Evolutionary conservation across 2,329 filamentous ascomycete genomes (phyloP), one percentile per base, ranked within the genome.

Genomic region (Fusarium lateritium): DNA sequence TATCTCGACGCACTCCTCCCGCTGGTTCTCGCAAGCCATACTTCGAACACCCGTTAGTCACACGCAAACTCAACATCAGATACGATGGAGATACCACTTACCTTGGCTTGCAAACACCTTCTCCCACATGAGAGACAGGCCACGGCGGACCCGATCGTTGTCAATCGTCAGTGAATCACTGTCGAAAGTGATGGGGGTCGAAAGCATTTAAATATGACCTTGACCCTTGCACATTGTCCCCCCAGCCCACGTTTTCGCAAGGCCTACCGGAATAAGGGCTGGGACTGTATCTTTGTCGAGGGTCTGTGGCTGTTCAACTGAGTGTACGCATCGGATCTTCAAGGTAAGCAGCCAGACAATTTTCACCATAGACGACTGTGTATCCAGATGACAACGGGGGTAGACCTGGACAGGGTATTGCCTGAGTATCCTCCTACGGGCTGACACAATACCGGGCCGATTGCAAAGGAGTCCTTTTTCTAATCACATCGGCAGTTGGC

Each of bases 201-300:
- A 47, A 40, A 22, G 54, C 51, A 65, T 70, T 70, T 70, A 70
- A 70, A 70, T 70, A 70, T 68, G 54, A 65, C 54, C 44, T 68
- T 68, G 22, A 52, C 45, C 31, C 46, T 70, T 43, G 33, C 67
- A 68, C 67, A 68, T 47, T 65, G 63, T 70, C 43, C 47, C 39
- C 17, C 55, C 34, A 36, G 9, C 22, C 19, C 66, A 17, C 7
- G n/a, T 7, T 8, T 33, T 70, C 67, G 67, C 67, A 70, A 65
- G 19, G 26, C 38, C 56, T 56, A 9, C 67, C 44, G 15, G 19
- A 40, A 60, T 31, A 24, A 52, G 62, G 17, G 7, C 8, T 14
- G 7, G 10, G 10, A 38, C n/a, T 14, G 17, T 6, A 26, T 40
- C 24, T 22, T n/a, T 50, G 15, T 28, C 33, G 28, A 59, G n/a